phyloP scores from a whole-genome alignment of 108 stramenopile genomes.

The Mayamaea pseudoterrestris region DNA sequence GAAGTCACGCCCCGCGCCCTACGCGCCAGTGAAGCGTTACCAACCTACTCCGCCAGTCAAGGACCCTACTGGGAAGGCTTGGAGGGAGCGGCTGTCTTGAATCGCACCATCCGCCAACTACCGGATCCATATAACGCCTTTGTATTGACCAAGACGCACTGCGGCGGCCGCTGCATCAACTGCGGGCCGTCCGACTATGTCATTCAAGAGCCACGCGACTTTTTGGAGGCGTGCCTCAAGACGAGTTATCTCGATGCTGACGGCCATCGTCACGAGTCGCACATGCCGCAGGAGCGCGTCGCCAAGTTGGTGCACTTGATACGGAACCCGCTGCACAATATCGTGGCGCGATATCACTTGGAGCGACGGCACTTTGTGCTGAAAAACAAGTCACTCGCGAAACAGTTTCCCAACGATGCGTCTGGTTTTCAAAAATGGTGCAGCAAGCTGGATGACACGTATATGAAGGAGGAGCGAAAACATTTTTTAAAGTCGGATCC shows the following conservation, averaged over 20 bases:
- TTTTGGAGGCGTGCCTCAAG: constrained; percentile 11
- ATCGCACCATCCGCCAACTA: constrained; percentile 14
- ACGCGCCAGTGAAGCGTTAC: background rate
- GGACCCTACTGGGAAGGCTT: constrained; percentile 26
- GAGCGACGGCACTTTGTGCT: constrained; percentile 18
- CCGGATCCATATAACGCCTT: constrained; percentile 19
- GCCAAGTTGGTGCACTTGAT: constrained; percentile 52
- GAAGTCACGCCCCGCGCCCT: constrained; percentile 8
- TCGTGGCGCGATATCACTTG: constrained; percentile 61
- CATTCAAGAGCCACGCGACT: constrained; percentile 25
- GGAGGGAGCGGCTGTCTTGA: constrained; percentile 15
- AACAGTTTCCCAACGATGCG: constrained; percentile 11
- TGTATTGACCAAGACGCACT: constrained; percentile 76
- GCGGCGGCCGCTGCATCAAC: constrained; percentile 43
- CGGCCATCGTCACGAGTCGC: constrained; percentile 12
- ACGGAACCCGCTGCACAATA: constrained; percentile 56
- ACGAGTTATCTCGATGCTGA: constrained; percentile 3
- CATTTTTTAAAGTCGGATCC: constrained; percentile 20
- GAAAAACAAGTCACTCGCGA: constrained; percentile 11
- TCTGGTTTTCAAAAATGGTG: constrained; percentile 34
- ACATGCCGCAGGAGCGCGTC: constrained; percentile 21
- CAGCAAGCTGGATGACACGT: constrained; percentile 4
- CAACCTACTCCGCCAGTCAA: constrained; percentile 5
- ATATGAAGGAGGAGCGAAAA: constrained; percentile 8
- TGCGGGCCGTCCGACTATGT: constrained; percentile 49